Conservation (phyloP, 352 stramenopile genomes). For the Phytopythium boreale region DNA sequence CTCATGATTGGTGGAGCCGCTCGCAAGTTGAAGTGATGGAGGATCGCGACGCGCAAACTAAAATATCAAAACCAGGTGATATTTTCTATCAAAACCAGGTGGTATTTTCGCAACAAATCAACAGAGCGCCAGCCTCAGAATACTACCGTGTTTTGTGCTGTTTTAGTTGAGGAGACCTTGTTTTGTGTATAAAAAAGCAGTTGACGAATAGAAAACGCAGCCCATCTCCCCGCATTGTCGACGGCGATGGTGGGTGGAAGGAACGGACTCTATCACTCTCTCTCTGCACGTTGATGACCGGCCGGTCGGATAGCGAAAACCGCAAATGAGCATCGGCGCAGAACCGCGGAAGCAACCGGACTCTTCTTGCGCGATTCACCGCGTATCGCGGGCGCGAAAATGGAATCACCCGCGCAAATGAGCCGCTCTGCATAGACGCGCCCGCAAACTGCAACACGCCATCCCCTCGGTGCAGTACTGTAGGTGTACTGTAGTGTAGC, state of each 20-base stretch:
- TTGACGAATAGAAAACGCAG: not conserved
- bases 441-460: not conserved
- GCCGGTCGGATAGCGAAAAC: not conserved
- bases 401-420: not conserved
- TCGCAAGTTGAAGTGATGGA: slow-evolving; percentile 2
- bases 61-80: not conserved
- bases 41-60: not conserved
- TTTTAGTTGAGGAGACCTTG: not conserved
- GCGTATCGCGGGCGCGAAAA: not conserved
- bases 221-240: slow-evolving; percentile 1
- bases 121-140: not conserved
- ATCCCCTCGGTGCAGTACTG: not conserved
- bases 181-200: not conserved
- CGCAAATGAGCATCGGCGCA: not conserved
- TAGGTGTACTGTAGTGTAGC: no score
- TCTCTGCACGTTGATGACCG: slow-evolving; percentile 1
- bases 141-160: not conserved
- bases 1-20: not conserved
- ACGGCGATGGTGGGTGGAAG: not conserved
- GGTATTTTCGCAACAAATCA: not conserved
- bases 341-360: slow-evolving; percentile 2
- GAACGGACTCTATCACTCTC: not conserved
- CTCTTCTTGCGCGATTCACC: not conserved
- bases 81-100: not conserved
- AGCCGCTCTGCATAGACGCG: not conserved